phyloP scores from a whole-genome alignment of 257 asterid species.

The Leonotis leonurus region DNA sequence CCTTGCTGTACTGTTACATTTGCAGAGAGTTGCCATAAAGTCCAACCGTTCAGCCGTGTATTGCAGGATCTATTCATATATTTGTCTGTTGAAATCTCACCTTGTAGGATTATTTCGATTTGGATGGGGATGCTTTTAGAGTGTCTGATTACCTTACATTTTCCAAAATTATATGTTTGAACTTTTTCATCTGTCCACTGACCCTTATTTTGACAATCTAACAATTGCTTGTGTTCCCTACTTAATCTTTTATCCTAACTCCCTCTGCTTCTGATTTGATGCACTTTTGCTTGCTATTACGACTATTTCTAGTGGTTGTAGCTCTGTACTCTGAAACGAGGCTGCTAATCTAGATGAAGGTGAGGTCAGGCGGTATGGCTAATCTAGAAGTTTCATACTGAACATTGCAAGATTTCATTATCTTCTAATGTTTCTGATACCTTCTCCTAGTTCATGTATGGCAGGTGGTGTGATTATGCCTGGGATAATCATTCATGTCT shows the following conservation, averaged over 20 bases:
- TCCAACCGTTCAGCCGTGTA: conserved; percentile 33
- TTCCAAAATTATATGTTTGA: conserved; percentile 21
- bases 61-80: conserved; percentile 26
- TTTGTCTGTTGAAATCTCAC: conserved; percentile 34
- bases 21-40: conserved; percentile 63
- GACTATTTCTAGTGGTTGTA: conserved; percentile 27
- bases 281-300: conserved; percentile 10
- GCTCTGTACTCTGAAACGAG: conserved; percentile 31
- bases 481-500: conserved; percentile 22
- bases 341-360: conserved; percentile 35
- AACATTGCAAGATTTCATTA: conserved; percentile 12
- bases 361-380: conserved; percentile 47
- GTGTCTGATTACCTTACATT: conserved; percentile 25
- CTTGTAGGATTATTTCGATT: conserved; percentile 43
- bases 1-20: conserved; percentile 91
- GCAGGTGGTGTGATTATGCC: conserved; percentile 50
- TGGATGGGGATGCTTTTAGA: conserved; percentile 35
- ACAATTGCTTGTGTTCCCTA: conserved; percentile 18
- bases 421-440: conserved; percentile 39
- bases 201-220: conserved; percentile 30
- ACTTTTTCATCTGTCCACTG: conserved; percentile 30
- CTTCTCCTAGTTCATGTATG: conserved; percentile 47
- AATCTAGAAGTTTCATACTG: conserved; percentile 9
- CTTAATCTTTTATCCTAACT: conserved; percentile 25
- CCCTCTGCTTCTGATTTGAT: conserved; percentile 10